Evolutionary conservation across 257 asterid genomes (phyloP), one percentile per base, ranked within the genome.

Genomic region (Coffea eugenioides): DNA sequence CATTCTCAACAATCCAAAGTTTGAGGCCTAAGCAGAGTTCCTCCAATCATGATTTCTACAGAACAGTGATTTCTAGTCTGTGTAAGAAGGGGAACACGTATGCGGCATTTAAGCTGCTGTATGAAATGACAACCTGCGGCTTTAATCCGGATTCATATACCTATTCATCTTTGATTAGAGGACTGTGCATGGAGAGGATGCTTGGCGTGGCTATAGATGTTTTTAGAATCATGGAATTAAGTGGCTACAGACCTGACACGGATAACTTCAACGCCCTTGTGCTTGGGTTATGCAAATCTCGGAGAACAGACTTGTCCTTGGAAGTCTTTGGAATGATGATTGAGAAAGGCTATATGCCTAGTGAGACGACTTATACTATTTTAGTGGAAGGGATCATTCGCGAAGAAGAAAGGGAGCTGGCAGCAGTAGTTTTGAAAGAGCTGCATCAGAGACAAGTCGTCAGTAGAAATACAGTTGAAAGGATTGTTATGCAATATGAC

Each of bases 181-280:
- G 99, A 14, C 51, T 95, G 81, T 93, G 98, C 80, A 75, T 80
- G 92, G 97, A 92, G 91, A 84, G 82, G 68, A 95, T 95, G 99
- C 25, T 91, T 74, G 83, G 85, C 16, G 92, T 94, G 11, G 98
- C 97, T 9, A 77, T 90, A 80, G 91, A 87, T 43, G 81, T 95
- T 15, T 79, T 95, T 15, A 76, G 74, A 71, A 87, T 88, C 59
- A 86, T 95, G 94, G 97, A 93, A 34, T 91, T 87, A 61, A 86
- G 85, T 62, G 91, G 95, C 5, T 72, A 81, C 52, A 83, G 56
- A 51, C 97, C 96, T 3, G 94, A 90, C 16, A 77, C 86, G 8
- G 93, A 93, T 36, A 92, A 89, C 76, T 90, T 78, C 86, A 92
- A 92, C 14, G 92, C 97, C 1, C 91, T 95, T 48, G 90, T 95